Conservation (phyloP, 441 rosid species). For the Gossypium aridum region DNA sequence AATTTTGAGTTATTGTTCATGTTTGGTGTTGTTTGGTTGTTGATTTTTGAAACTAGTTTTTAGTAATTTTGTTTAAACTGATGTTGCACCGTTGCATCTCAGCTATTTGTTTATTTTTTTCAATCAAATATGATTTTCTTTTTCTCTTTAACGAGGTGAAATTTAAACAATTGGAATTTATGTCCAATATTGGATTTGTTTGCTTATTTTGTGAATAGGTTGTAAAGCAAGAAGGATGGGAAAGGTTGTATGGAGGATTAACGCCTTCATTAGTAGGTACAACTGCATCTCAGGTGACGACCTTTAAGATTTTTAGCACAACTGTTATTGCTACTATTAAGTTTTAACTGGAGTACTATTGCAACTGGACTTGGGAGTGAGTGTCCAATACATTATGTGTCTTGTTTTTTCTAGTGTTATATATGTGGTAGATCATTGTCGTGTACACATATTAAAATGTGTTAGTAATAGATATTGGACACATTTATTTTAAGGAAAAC, state of each 20-base stretch:
- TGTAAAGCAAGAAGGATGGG: constrained; percentile 91
- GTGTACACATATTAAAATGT: neutral
- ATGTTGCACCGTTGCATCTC: neutral
- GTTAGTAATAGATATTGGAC: neutral
- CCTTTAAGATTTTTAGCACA: neutral
- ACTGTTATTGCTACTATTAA: neutral
- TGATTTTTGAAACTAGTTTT: neutral
- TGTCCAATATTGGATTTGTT: neutral
- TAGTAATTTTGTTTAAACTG: neutral
- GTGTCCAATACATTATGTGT: neutral
- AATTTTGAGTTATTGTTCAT: neutral
- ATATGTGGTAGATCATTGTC: neutral
- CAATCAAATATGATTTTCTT: neutral
- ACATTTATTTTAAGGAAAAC: neutral
- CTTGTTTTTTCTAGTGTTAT: neutral
- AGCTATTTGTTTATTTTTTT: neutral
- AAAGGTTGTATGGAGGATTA: constrained; percentile 76
- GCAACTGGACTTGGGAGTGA: neutral
- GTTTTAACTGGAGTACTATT: neutral
- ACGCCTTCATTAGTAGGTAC: constrained; percentile 77
- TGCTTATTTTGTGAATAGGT: constrained; percentile 37
- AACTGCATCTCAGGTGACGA: constrained; percentile 79
- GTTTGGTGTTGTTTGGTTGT: neutral
- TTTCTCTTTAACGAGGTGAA: neutral
- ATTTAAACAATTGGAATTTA: neutral